Percentiles rank a stretch among this genome's conserved stretches.
These are phyloP conservation scores for Encephalitozoon romaleae DNA, from an alignment of 371 early-diverging fungal genomes.

Conservation along the genomic window DNA sequence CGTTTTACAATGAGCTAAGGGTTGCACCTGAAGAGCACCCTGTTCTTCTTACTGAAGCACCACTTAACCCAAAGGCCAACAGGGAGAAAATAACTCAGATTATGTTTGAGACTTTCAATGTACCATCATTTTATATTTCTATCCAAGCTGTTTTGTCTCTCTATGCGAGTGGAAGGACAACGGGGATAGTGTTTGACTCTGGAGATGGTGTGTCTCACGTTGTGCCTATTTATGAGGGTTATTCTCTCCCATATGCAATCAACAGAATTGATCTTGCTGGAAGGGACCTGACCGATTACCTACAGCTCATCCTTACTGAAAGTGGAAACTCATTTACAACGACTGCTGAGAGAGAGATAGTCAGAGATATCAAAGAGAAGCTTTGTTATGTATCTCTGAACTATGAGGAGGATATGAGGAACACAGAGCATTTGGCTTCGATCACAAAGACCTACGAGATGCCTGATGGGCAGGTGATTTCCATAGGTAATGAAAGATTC, in stretches of 20 bases:
- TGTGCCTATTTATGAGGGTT: conserved; percentile 99
- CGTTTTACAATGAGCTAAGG: conserved; percentile 78
- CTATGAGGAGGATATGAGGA: conserved; percentile 91
- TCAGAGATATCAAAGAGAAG: conserved; percentile 99
- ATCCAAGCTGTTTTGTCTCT: conserved; percentile 94
- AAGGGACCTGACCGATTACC: conserved; percentile 92
- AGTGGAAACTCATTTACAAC: conserved; percentile 95
- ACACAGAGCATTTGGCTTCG: conserved; percentile 65
- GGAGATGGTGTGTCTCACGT: conserved; percentile 99
- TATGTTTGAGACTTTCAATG: conserved; percentile 98
- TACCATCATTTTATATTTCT: conserved; percentile 93
- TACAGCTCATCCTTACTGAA: conserved; percentile 89
- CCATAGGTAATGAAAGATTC: conserved; percentile 90
- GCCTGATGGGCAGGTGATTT: conserved; percentile 96
- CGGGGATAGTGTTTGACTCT: conserved; percentile 98
- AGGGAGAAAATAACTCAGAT: conserved; percentile 99
- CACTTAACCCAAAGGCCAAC: conserved; percentile 97
- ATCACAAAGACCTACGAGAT: conserved; percentile 93
- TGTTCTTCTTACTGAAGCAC: conserved; percentile 94
- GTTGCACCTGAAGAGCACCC: conserved; percentile 91
- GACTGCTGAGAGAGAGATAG: conserved; percentile 97
- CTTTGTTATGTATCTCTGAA: conserved; percentile 94
- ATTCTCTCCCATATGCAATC: conserved; percentile 90
- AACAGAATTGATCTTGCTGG: conserved; percentile 84
- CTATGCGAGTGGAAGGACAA: conserved; percentile 96